Percentiles rank a stretch among this genome's conserved stretches.
These are phyloP conservation scores for Penicillium lividum DNA, from an alignment of 495 filamentous ascomycete species.

Conservation along the genomic window DNA sequence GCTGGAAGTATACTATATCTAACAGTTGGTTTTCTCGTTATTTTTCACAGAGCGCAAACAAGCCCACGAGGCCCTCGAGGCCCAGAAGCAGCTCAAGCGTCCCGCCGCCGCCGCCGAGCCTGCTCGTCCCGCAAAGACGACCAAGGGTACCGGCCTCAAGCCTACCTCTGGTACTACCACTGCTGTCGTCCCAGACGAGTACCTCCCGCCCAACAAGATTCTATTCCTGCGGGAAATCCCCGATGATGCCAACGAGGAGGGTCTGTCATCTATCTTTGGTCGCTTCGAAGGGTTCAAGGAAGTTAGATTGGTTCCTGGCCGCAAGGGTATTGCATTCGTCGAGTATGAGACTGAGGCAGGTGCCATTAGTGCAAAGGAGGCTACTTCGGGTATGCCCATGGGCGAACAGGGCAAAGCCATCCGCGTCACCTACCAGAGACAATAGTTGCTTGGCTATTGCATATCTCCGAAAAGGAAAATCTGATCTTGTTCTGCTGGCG, in stretches of 20 bases:
- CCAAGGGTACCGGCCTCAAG: constrained; percentile 79
- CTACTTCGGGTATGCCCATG: constrained; percentile 84
- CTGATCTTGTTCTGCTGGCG: constrained; percentile 31
- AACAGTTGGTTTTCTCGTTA: constrained; percentile 10
- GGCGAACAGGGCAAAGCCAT: constrained; percentile 67
- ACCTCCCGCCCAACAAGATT: constrained; percentile 94
- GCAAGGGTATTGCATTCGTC: constrained; percentile 91
- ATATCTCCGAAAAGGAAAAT: constrained; percentile 3
- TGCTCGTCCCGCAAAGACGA: constrained; percentile 68
- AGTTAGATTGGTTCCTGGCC: constrained; percentile 81
- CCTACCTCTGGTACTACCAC: constrained; percentile 67
- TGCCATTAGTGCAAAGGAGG: constrained; percentile 93
- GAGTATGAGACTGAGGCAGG: constrained; percentile 91
- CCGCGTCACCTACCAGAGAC: constrained; percentile 90
- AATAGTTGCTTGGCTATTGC: constrained; percentile 45
- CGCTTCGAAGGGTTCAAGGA: constrained; percentile 94
- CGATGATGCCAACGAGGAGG: constrained; percentile 79
- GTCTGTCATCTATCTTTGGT: constrained; percentile 76
- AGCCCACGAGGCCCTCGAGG: constrained; percentile 79
- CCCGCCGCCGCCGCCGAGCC: constrained; percentile 53
- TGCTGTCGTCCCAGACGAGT: constrained; percentile 90
- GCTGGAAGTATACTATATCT: neutral
- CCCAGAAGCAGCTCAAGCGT: constrained; percentile 80
- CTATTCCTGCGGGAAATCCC: constrained; percentile 95
- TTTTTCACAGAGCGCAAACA: constrained; percentile 76